A percentile compares a stretch with the other conserved stretches of the same genome.
Conservation (phyloP, 176 grass and related monocot genomes). For the Cocos nucifera region DNA sequence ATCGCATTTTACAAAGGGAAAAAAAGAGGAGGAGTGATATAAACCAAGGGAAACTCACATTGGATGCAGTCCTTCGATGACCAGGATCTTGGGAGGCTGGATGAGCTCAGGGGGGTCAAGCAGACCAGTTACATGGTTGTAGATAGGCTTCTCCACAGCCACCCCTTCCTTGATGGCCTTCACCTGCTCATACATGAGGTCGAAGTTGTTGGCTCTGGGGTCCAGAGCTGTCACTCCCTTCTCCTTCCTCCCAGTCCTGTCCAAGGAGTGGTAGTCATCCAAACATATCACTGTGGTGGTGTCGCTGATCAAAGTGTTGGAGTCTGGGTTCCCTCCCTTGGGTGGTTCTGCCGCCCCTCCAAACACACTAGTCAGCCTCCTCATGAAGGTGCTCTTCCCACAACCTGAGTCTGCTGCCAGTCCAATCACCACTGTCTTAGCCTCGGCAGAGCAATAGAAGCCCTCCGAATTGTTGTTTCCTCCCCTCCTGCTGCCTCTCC, state of each 20-base stretch:
- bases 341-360: slow-evolving; percentile 76
- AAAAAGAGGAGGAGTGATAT: slow-evolving; percentile 2
- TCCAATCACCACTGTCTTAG: slow-evolving; percentile 72
- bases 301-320: slow-evolving; percentile 88
- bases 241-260: slow-evolving; percentile 79
- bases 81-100: slow-evolving; percentile 74
- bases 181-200: slow-evolving; percentile 95
- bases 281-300: slow-evolving; percentile 83
- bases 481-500: slow-evolving; percentile 24
- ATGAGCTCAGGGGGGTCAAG: slow-evolving; percentile 75
- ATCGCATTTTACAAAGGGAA: background rate
- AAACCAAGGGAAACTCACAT: slow-evolving; percentile 50
- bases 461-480: slow-evolving; percentile 41
- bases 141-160: slow-evolving; percentile 75
- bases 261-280: slow-evolving; percentile 89
- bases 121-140: slow-evolving; percentile 76
- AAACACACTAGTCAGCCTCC: slow-evolving; percentile 83
- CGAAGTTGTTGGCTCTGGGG: slow-evolving; percentile 79
- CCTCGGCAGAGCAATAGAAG: slow-evolving; percentile 44
- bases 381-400: slow-evolving; percentile 94
- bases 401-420: slow-evolving; percentile 86
- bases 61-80: slow-evolving; percentile 86
- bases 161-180: slow-evolving; percentile 74
- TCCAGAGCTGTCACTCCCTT: slow-evolving; percentile 69
- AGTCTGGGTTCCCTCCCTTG: slow-evolving; percentile 74